phyloP scores from a whole-genome alignment of 2,329 filamentous ascomycete genomes.

The Emericellopsis atlantica region DNA sequence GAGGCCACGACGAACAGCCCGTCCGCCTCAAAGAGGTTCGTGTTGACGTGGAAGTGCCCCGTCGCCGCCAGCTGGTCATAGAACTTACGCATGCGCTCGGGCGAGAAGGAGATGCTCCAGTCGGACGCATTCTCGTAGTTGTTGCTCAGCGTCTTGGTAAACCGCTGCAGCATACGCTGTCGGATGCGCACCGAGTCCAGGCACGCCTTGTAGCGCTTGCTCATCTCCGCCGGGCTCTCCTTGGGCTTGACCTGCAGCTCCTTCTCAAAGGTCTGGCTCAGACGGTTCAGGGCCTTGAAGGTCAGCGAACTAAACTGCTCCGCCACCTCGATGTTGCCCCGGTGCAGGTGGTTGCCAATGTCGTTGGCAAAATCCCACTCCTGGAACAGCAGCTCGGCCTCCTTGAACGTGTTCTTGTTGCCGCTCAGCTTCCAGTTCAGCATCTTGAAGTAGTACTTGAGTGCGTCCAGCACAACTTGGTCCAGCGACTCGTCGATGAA shows the following conservation, averaged over 20 bases:
- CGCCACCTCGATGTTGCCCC: constrained; percentile 90
- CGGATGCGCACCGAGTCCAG: constrained; percentile 92
- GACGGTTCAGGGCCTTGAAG: constrained; percentile 77
- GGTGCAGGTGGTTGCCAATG: constrained; percentile 80
- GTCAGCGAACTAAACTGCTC: constrained; percentile 95
- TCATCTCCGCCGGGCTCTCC: constrained; percentile 79
- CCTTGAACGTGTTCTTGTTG: constrained; percentile 99
- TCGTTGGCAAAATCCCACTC: constrained; percentile 98
- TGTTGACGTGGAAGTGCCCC: constrained; percentile 79
- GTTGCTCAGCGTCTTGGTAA: constrained; percentile 80
- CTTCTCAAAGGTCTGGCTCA: constrained; percentile 84
- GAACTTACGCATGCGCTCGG: constrained; percentile 59
- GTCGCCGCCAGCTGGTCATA: constrained; percentile 70
- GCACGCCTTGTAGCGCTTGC: constrained; percentile 91
- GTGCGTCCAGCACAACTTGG: constrained; percentile 75
- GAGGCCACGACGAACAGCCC: constrained; percentile 79
- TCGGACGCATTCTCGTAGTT: constrained; percentile 96
- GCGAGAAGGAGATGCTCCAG: constrained; percentile 67
- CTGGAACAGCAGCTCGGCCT: constrained; percentile 91
- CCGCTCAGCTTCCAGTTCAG: constrained; percentile 94
- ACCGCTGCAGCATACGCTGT: constrained; percentile 92
- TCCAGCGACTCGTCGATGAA: constrained; percentile 97
- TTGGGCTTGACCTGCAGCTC: constrained; percentile 77
- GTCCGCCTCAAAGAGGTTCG: constrained; percentile 55
- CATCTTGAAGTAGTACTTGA: constrained; percentile 98